Percentiles rank a stretch among this genome's conserved stretches.
phyloP scores from a whole-genome alignment of 2,329 filamentous ascomycete species.

The Neospermospora avenae region DNA sequence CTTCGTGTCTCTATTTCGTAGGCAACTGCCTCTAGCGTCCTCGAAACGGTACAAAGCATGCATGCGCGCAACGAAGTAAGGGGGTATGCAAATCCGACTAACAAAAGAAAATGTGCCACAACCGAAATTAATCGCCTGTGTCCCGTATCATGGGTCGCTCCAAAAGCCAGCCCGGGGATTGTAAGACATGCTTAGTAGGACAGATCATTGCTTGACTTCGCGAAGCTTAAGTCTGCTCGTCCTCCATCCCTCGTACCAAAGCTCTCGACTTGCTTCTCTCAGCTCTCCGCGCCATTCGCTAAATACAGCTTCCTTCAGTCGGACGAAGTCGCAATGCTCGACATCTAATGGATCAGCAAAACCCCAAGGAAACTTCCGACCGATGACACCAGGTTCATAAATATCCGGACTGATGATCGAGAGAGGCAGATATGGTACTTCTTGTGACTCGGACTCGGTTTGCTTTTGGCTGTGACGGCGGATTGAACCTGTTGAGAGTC shows the following conservation, averaged over 20 bases:
- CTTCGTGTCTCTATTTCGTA: not conserved
- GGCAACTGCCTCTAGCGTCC: not conserved
- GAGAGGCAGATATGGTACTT: conserved; percentile 74
- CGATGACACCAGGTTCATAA: conserved; percentile 76
- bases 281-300: conserved; percentile 89
- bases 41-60: conserved; percentile 4
- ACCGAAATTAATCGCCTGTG: conserved; percentile 19
- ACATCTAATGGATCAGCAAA: conserved; percentile 91
- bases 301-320: conserved; percentile 89
- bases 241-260: conserved; percentile 96
- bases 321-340: conserved; percentile 89
- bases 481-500: conserved; percentile 33
- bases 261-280: conserved; percentile 82
- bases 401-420: conserved; percentile 92
- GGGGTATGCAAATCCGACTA: conserved; percentile 23
- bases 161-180: conserved; percentile 7
- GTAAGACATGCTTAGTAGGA: conserved; percentile 17
- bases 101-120: conserved; percentile 18
- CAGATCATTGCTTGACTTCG: conserved; percentile 28
- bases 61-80: conserved; percentile 14
- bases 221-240: conserved; percentile 55
- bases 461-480: conserved; percentile 33
- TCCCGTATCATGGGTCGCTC: conserved; percentile 7
- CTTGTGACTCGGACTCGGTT: conserved; percentile 43
- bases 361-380: conserved; percentile 92